Evolutionary conservation across 306 rosid species (phyloP).

Genomic region (Vigna angularis): DNA sequence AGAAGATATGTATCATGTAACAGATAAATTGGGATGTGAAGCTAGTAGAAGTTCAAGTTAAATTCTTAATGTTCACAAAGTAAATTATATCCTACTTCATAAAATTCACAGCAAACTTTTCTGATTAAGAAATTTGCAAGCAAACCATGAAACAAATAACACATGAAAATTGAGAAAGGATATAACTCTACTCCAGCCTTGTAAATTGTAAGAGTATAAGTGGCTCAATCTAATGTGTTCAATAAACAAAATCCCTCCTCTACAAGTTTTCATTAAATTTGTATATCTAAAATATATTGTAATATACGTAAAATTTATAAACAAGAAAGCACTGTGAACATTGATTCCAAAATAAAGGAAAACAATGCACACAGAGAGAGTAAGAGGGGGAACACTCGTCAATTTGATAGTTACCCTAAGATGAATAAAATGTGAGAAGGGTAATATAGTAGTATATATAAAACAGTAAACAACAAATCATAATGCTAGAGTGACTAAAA

Average conservation of each 20-base stretch:
- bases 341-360: neutral
- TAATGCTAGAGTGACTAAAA: neutral
- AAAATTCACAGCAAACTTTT: constrained; percentile 23
- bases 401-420: neutral
- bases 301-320: neutral
- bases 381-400: neutral
- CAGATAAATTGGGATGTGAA: constrained; percentile 35
- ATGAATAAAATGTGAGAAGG: constrained; percentile 1
- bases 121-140: constrained; percentile 20
- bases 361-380: neutral
- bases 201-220: constrained; percentile 13
- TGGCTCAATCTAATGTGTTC: constrained; percentile 2
- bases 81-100: constrained; percentile 31
- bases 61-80: constrained; percentile 26
- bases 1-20: constrained; percentile 9
- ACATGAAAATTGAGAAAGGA: constrained; percentile 16
- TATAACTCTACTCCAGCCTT: constrained; percentile 19
- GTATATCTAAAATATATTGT: constrained; percentile 3
- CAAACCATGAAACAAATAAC: constrained; percentile 35
- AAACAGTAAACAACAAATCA: constrained; percentile 3
- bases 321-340: neutral
- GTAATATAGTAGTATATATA: neutral
- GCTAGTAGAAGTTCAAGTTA: constrained; percentile 25
- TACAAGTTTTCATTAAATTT: neutral
- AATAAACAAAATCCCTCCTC: neutral